Evolutionary conservation across 805 yeast species (phyloP), one percentile per base, ranked within the genome.

Genomic region (Peterozyma xylosa): DNA sequence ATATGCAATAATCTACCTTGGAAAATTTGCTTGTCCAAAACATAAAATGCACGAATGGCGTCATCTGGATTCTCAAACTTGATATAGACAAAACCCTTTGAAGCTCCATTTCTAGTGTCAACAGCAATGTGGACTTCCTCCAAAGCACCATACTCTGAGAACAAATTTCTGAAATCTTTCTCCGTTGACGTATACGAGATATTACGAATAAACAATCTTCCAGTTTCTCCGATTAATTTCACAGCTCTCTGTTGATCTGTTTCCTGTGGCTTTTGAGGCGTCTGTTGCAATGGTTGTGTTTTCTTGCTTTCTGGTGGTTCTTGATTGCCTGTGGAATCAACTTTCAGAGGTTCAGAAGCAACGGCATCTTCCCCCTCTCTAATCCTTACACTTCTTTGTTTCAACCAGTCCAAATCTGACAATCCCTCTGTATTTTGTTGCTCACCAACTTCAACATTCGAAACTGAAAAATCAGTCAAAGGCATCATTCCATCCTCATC

Each of bases 1-100:
- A 93, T 83, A 62, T 93, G 99, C 41, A 93, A 64, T 42, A 93
- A 71, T 53, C 99, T 78, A 42, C 99, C 99, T 65, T 93, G 98
- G 69, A 86, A 91, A 58, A 86, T 83, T 56, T 85, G 84, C 55
- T 87, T 89, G 62, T 93, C 99, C 41, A 90, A 68, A 11, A 71
- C 75, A 33, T 72, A 62, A 58, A 71, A 90, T 0, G 98, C 98
- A 29, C 64, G 58, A 1, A 83, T 78, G 0, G 99, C 99, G 57
- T 82, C 82, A 9, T 74, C 73, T 9, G 82, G 70, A 48, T 76
- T 69, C n/a, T 61, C 65, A 57, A 84, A 93, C 57, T 82, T 79
- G 11, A 89, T 72, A 56, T 90, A 90, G 0, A 93, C 96, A 61
- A 88, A 87, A 0, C 99, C 99, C 63, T 93, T 93, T 1, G 96